Percentiles rank a stretch among this genome's conserved stretches.
These are phyloP conservation scores for Rhytidhysteron rufulum DNA, from an alignment of 2,329 filamentous ascomycete genomes.

Conservation along the genomic window DNA sequence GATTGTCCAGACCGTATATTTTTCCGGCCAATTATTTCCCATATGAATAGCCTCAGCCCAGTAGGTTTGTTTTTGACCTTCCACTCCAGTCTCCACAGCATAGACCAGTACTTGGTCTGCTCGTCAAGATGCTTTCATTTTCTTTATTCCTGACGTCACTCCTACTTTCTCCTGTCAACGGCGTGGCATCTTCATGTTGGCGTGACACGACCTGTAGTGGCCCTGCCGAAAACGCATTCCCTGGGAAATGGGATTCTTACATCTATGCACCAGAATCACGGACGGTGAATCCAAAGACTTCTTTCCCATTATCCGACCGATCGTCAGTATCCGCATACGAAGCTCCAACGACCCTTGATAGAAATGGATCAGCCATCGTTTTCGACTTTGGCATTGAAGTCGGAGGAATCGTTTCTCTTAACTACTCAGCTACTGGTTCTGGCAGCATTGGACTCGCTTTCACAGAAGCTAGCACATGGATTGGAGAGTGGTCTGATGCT, in stretches of 20 bases:
- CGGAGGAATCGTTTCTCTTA: slow-evolving; percentile 53
- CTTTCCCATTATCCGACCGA: slow-evolving; percentile 36
- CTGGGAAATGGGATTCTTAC: slow-evolving; percentile 55
- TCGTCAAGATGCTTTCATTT: neutral
- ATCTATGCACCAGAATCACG: slow-evolving; percentile 55
- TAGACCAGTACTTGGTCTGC: neutral
- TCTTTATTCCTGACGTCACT: slow-evolving; percentile 1
- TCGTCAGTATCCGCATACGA: slow-evolving; percentile 28
- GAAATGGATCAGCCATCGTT: slow-evolving; percentile 52
- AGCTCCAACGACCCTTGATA: slow-evolving; percentile 26
- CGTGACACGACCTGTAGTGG: slow-evolving; percentile 52
- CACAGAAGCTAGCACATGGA: slow-evolving; percentile 40
- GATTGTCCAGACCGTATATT: neutral
- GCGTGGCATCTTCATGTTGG: slow-evolving; percentile 46
- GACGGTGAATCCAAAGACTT: slow-evolving; percentile 44
- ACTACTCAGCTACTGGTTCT: slow-evolving; percentile 42
- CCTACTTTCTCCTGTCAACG: neutral
- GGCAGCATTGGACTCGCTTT: slow-evolving; percentile 39
- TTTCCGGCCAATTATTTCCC: neutral
- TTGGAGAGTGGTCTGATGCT: slow-evolving; percentile 42
- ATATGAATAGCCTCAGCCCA: neutral
- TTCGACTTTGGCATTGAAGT: slow-evolving; percentile 60
- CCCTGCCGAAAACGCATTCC: slow-evolving; percentile 49
- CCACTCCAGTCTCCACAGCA: neutral
- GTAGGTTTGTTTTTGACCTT: neutral